Percentiles rank a stretch among this genome's conserved stretches.
Evolutionary conservation across 352 stramenopile species (phyloP).

Genomic region (Pythium myriotylum): DNA sequence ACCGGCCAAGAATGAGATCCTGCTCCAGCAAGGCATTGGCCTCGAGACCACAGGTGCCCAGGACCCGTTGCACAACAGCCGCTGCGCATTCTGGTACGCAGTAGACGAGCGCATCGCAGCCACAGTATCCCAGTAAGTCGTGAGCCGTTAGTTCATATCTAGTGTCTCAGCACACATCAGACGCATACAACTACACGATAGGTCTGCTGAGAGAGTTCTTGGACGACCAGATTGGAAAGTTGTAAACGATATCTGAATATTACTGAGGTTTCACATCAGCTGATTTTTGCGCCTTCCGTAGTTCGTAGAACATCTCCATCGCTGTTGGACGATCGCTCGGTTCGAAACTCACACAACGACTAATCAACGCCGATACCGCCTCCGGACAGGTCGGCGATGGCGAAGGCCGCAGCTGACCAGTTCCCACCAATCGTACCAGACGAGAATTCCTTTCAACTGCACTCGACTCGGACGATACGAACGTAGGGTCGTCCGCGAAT

Average conservation of each 20-base stretch:
- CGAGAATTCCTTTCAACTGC: background rate
- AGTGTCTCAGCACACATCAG: too few species aligned
- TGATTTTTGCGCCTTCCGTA: background rate
- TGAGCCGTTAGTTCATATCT: too few species aligned
- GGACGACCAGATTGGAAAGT: too few species aligned
- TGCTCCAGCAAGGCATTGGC: conserved; percentile 3
- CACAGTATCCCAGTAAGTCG: too few species aligned
- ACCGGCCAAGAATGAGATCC: conserved; percentile 12
- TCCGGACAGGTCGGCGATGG: background rate
- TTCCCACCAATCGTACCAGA: background rate
- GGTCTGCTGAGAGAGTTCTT: too few species aligned
- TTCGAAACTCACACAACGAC: background rate
- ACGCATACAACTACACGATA: too few species aligned
- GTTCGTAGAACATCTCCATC: conserved; percentile 11
- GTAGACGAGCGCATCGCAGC: conserved; percentile 8
- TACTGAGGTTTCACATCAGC: too few species aligned
- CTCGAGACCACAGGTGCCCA: conserved; percentile 4
- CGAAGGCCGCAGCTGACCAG: background rate
- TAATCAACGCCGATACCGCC: background rate
- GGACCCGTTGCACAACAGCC: background rate
- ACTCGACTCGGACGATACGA: background rate
- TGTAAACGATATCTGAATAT: too few species aligned
- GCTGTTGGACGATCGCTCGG: conserved; percentile 3
- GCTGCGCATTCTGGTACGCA: conserved; percentile 15
- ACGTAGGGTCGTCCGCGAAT: background rate